phyloP scores from a whole-genome alignment of 768 basidiomycete genomes.

The Favolaschia claudopus region DNA sequence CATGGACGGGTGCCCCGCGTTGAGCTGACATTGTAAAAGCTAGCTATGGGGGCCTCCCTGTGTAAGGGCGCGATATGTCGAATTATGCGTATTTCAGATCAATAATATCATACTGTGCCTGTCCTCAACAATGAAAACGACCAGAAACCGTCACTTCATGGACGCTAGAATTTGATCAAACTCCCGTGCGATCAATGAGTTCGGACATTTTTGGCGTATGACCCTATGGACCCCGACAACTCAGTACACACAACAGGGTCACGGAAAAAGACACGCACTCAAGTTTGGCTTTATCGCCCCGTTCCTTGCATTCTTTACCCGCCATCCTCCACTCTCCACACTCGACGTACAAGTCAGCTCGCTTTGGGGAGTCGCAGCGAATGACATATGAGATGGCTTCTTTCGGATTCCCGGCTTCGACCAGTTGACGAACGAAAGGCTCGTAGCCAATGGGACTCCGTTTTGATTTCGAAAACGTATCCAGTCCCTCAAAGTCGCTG shows the following conservation, averaged over 20 bases:
- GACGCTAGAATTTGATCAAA: slow-evolving; percentile 67
- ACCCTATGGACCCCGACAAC: slow-evolving; percentile 54
- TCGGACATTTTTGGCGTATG: slow-evolving; percentile 77
- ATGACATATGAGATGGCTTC: slow-evolving; percentile 83
- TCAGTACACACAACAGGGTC: slow-evolving; percentile 7
- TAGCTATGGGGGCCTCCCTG: too few relatives aligned
- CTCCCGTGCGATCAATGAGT: slow-evolving; percentile 81
- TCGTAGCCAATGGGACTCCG: slow-evolving; percentile 97
- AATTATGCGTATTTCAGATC: too few relatives aligned
- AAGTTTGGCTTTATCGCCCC: slow-evolving; percentile 82
- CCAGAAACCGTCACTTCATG: slow-evolving; percentile 61
- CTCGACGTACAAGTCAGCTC: slow-evolving; percentile 87
- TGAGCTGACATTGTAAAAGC: too few relatives aligned
- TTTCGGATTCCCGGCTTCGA: slow-evolving; percentile 73
- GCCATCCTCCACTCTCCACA: slow-evolving; percentile 93
- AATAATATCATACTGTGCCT: neutral
- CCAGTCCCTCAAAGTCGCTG: slow-evolving; percentile 87
- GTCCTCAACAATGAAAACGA: neutral
- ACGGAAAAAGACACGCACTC: slow-evolving; percentile 66
- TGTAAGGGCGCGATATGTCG: too few relatives aligned
- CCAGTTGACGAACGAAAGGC: slow-evolving; percentile 82
- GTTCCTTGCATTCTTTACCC: slow-evolving; percentile 88
- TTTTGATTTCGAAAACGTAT: slow-evolving; percentile 85
- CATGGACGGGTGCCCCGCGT: too few relatives aligned
- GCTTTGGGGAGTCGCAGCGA: slow-evolving; percentile 82